phyloP scores from a whole-genome alignment of 805 yeast species.

The Nakazawaea sp. region DNA sequence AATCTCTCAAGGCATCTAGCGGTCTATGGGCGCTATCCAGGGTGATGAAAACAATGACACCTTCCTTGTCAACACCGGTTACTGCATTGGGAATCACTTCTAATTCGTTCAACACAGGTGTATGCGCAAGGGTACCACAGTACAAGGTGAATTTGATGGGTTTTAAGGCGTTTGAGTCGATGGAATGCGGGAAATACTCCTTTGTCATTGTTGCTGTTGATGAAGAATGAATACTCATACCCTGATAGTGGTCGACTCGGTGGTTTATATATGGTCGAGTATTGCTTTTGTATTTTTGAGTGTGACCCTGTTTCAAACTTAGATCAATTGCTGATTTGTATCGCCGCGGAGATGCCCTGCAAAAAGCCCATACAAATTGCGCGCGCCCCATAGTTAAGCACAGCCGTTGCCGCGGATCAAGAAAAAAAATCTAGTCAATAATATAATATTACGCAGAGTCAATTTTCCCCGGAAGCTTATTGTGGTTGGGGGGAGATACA shows the following conservation, averaged over 20 bases:
- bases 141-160: constrained; percentile 32
- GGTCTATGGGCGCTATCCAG: constrained; percentile 17
- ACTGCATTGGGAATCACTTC: constrained; percentile 50
- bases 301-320: too few relatives aligned
- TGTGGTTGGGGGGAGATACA: too few relatives aligned
- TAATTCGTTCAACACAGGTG: constrained; percentile 52
- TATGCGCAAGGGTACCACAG: constrained; percentile 69
- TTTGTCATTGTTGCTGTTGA: constrained; percentile 6
- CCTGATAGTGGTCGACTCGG: too few relatives aligned
- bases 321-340: too few relatives aligned
- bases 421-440: too few relatives aligned
- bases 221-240: background rate
- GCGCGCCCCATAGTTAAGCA: background rate
- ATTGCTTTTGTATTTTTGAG: too few relatives aligned
- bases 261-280: too few relatives aligned
- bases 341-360: background rate
- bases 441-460: too few relatives aligned
- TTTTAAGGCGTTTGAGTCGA: constrained; percentile 6
- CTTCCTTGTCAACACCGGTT: constrained; percentile 55
- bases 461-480: too few relatives aligned
- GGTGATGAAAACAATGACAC: constrained; percentile 40
- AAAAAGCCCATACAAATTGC: background rate
- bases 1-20: constrained; percentile 19
- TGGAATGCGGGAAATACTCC: constrained; percentile 3
- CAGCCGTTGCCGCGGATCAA: background rate